Evolutionary conservation across 2,329 filamentous ascomycete species (phyloP).

Genomic region (Hawksworthiomyces lignivorus): DNA sequence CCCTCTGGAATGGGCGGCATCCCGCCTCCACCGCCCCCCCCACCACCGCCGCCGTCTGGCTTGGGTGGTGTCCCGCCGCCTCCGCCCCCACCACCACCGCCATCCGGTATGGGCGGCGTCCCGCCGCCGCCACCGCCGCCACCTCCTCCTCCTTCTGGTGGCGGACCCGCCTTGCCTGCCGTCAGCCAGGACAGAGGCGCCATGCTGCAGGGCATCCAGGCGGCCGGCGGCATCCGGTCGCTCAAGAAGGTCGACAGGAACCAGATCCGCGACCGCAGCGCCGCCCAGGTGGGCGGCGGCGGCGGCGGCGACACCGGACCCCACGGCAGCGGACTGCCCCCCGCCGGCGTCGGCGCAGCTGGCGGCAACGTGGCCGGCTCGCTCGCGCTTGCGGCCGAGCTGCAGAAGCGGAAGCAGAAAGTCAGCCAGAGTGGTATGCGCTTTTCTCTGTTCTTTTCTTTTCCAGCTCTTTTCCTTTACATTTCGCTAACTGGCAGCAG

Average conservation of each 20-base stretch:
- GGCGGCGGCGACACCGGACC: conserved; percentile 37
- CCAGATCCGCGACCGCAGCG: conserved; percentile 66
- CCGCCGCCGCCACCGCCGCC: conserved; percentile 46
- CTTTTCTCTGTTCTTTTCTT: conserved; percentile 8
- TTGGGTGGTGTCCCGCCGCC: conserved; percentile 27
- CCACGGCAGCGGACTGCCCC: conserved; percentile 42
- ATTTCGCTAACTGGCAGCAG: conserved; percentile 3
- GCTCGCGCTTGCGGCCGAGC: conserved; percentile 69
- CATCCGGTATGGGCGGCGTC: conserved; percentile 26
- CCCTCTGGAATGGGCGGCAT: conserved; percentile 21
- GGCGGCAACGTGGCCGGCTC: conserved; percentile 65
- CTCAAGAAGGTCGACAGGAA: conserved; percentile 68
- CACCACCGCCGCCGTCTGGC: conserved; percentile 29
- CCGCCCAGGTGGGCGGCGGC: conserved; percentile 47
- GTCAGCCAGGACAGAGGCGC: conserved; percentile 46
- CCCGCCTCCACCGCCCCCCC: conserved; percentile 40
- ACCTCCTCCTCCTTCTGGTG: conserved; percentile 25
- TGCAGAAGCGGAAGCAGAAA: conserved; percentile 83
- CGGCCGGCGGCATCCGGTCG: conserved; percentile 56
- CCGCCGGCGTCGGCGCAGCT: conserved; percentile 43
- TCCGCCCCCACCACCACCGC: conserved; percentile 27
- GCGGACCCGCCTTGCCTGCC: conserved; percentile 38
- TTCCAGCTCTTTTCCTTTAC: not conserved
- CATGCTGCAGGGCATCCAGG: conserved; percentile 64
- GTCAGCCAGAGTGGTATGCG: conserved; percentile 89